Conservation (phyloP, 768 basidiomycete genomes). For the Xerocomellus dryophilus region DNA sequence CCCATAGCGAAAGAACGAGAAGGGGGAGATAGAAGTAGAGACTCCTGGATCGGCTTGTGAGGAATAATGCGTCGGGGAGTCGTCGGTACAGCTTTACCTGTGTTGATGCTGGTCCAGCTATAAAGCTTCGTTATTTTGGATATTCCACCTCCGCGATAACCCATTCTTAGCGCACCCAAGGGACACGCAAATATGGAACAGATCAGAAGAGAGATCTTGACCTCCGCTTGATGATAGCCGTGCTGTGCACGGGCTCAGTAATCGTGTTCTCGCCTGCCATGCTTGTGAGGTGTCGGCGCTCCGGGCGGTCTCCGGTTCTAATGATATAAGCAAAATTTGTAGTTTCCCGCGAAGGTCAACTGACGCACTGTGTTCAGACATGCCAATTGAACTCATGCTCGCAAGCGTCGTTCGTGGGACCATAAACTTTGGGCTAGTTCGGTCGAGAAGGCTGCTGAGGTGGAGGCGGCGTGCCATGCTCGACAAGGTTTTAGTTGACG, state of each 20-base stretch:
- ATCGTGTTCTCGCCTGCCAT: conserved; percentile 25
- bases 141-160: conserved; percentile 24
- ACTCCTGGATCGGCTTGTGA: conserved; percentile 3
- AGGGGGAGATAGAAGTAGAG: conserved; percentile 5
- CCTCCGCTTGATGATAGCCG: conserved; percentile 31
- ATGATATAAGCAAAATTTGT: conserved; percentile 7
- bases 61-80: conserved; percentile 14
- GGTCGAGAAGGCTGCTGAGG: neutral
- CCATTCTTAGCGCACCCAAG: conserved; percentile 17
- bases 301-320: conserved; percentile 27
- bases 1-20: conserved; percentile 26
- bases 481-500: conserved; percentile 1
- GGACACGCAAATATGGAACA: conserved; percentile 19
- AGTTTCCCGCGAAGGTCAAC: conserved; percentile 24
- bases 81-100: conserved; percentile 13
- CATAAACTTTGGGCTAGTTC: neutral
- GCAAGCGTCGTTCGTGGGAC: neutral
- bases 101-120: conserved; percentile 23
- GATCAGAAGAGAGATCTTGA: conserved; percentile 24
- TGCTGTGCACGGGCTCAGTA: conserved; percentile 30
- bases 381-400: neutral
- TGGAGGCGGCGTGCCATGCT: neutral
- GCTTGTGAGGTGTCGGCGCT: conserved; percentile 30
- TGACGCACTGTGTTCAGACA: conserved; percentile 4
- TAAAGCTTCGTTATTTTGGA: conserved; percentile 24